Evolutionary conservation across 345 rosid genomes (phyloP).

Genomic region (Passiflora organensis): DNA sequence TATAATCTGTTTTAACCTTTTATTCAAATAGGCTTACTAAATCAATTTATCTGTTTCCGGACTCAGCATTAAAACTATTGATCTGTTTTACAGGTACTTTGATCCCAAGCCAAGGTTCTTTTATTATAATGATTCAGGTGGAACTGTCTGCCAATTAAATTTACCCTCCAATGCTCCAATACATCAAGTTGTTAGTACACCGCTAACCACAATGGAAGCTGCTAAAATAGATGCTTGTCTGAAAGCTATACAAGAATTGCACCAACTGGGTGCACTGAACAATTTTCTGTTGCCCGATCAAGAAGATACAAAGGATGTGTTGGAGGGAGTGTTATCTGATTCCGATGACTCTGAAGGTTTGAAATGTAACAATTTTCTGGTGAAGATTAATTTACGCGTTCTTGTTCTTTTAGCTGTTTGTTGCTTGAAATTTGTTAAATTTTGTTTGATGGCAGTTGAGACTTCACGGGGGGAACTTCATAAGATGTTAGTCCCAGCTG

Average conservation of each 20-base stretch:
- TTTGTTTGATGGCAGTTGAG: slow-evolving; percentile 42
- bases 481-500: slow-evolving; percentile 72
- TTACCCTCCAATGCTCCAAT: slow-evolving; percentile 87
- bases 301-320: slow-evolving; percentile 35
- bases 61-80: slow-evolving; percentile 12
- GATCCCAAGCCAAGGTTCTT: slow-evolving; percentile 71
- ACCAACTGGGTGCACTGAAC: slow-evolving; percentile 66
- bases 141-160: slow-evolving; percentile 62
- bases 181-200: slow-evolving; percentile 48
- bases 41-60: neutral
- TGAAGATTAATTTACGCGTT: slow-evolving; percentile 1
- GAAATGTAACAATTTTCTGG: slow-evolving; percentile 11
- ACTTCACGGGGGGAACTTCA: slow-evolving; percentile 53
- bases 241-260: slow-evolving; percentile 76
- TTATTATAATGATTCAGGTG: slow-evolving; percentile 61
- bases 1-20: slow-evolving; percentile 34
- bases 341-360: slow-evolving; percentile 50
- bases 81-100: slow-evolving; percentile 55
- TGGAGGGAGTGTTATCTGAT: slow-evolving; percentile 27
- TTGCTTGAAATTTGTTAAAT: slow-evolving; percentile 2
- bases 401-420: no score
- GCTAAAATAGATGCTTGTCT: slow-evolving; percentile 82
- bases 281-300: slow-evolving; percentile 55
- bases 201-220: slow-evolving; percentile 60
- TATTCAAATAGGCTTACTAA: no score